Evolutionary conservation across 1,284 basidiomycete species (phyloP), one percentile per base, ranked within the genome.

Genomic region (Acaromyces ingoldii): DNA sequence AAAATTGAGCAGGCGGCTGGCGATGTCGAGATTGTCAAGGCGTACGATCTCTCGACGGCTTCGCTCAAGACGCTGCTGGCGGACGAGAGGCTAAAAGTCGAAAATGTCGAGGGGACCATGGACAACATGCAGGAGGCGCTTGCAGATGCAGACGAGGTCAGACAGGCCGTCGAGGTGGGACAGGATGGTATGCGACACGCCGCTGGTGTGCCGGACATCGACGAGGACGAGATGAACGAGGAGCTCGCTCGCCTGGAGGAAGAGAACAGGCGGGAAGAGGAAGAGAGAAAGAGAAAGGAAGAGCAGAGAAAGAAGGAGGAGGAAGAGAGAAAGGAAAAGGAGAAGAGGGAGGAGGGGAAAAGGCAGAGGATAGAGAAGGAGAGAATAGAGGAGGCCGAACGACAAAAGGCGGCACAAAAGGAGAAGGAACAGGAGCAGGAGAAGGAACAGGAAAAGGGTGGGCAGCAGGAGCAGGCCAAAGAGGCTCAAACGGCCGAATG

Each of bases 11-110:
- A 85, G 15, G 89, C 92, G 19, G 87, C 87, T 39, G 85, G 85
- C 4, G 88, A 97, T 75, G 81, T 91, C 6, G 86, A 91, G 87
- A 87, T 96, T 49, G 84, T 96, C 82, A 82, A 83, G 60, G 83
- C 85, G 0, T 96, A 93, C 72, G 83, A 88, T 72, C 83, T 84
- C 1, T 91, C 89, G 1, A 85, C 88, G 0, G 76, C 81, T 1
- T 89, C 90, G 0, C 80, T 97, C 7, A 82, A 82, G 10, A 76
- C 81, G 0, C 83, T 96, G 36, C 83, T 96, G 2, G 78, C 84
- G 1, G 84, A 92, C 63, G 89, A 90, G 0, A 84, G 84, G 0
- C 79, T 97, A 11, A 83, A 86, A 58, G 81, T 83, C 5, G 86
- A 86, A 17, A 82, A 82, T 43, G 84, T 96, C 46, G 88, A 93